phyloP scores from a whole-genome alignment of 2,329 filamentous ascomycete species.

The Colletotrichum sp. region DNA sequence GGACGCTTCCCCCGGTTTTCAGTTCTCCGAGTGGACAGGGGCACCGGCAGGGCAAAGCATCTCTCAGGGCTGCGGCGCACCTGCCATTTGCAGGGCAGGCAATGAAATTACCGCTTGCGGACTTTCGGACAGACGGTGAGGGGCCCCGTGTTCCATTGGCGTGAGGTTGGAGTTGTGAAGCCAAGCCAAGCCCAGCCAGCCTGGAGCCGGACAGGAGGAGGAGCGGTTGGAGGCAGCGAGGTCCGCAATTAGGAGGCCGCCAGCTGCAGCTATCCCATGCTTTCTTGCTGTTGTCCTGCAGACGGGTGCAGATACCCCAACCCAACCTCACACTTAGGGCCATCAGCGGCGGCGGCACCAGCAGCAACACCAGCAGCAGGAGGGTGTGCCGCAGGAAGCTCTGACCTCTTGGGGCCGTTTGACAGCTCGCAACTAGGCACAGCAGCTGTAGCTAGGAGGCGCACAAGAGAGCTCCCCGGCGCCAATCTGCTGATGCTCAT shows the following conservation, averaged over 20 bases:
- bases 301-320: conserved; percentile 14
- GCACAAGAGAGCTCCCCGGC: neutral
- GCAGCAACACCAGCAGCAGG: neutral
- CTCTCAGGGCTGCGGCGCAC: neutral
- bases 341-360: neutral
- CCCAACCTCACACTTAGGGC: conserved; percentile 5
- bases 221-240: neutral
- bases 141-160: neutral
- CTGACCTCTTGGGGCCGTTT: neutral
- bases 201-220: neutral
- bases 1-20: conserved; percentile 8
- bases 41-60: conserved; percentile 13
- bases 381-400: conserved; percentile 7
- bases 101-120: conserved; percentile 9
- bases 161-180: neutral
- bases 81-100: conserved; percentile 5
- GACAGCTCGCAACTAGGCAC: conserved; percentile 6
- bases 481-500: neutral
- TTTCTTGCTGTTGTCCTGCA: conserved; percentile 2
- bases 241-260: conserved; percentile 20
- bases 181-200: neutral
- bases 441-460: neutral
- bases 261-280: conserved; percentile 15
- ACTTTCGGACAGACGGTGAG: conserved; percentile 4
- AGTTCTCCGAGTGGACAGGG: conserved; percentile 9